phyloP scores from a whole-genome alignment of 768 basidiomycete genomes.

The Boletus eberwhitei region DNA sequence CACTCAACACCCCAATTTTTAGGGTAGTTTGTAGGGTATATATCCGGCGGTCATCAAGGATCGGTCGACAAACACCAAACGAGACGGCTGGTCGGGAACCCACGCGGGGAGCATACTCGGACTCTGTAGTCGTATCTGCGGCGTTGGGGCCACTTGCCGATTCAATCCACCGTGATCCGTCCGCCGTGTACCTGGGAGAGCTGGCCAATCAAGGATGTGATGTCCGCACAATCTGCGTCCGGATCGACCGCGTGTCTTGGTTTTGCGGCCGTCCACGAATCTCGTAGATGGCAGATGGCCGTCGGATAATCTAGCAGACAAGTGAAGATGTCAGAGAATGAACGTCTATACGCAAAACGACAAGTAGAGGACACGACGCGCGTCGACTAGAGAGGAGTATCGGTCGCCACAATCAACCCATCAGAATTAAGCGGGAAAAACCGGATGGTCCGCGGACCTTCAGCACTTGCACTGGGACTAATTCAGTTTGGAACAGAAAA shows the following conservation, averaged over 20 bases:
- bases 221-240: background rate
- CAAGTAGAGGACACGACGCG: background rate
- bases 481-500: background rate
- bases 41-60: background rate
- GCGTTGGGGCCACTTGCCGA: background rate
- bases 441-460: background rate
- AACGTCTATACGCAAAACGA: background rate
- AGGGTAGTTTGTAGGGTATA: background rate
- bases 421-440: background rate
- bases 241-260: background rate
- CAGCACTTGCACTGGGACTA: background rate
- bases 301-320: background rate
- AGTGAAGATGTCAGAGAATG: no score
- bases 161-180: background rate
- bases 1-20: background rate
- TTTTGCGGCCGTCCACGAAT: background rate
- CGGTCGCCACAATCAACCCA: background rate
- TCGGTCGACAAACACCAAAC: background rate
- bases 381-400: background rate
- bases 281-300: background rate
- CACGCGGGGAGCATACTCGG: background rate
- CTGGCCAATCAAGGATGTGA: background rate
- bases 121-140: background rate
- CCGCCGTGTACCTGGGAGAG: background rate
- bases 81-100: background rate